Base-by-base conservation (phyloP, 257 asterid genomes). In the Catharanthus roseus region DNA sequence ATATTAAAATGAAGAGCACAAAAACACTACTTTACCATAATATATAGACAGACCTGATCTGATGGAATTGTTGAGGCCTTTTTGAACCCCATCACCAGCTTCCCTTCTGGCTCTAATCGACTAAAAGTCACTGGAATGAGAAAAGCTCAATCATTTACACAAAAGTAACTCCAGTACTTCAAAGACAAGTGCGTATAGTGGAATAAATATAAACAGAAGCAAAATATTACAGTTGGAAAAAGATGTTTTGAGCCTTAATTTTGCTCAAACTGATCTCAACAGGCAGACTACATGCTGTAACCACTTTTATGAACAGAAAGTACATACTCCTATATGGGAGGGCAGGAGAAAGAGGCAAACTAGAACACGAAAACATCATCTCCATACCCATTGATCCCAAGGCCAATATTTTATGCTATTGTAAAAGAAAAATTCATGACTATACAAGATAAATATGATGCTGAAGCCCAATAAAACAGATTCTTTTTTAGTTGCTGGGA, bases 41-140 rank as follows among this genome's bases (percentile, higher is more conserved):
- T 15, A 68, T 44, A 42, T 68, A 71, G 68, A 76, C 86, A 83
- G 75, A 93, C 98, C 99, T 86, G 90, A 79, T 86, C 89, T 62
- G 89, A 75, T 28, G 85, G 72, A 75, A 83, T 61, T 26, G 84
- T 64, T 56, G 90, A 76, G 74, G 86, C 82, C 85, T 91, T 93
- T 76, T 97, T 88, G 77, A 96, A 87, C 34, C 99, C 97, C 96
- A 93, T 89, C 77, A 93, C 89, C 84, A 93, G 79, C 87, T 80
- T 90, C 80, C 97, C 97, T 83, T 91, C 95, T 36, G 96, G 96
- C 84, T 91, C 96, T 84, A 86, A 78, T 84, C 96, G 85, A 80
- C 97, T 88, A 83, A 93, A 93, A 36, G 95, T 93, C 73, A 93
- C 99, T 93, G 96, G 78, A 41, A 80, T 47, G 72, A 67, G 75